Evolutionary conservation across 2,329 filamentous ascomycete species (phyloP).

Genomic region (Verticillium albo-atrum): DNA sequence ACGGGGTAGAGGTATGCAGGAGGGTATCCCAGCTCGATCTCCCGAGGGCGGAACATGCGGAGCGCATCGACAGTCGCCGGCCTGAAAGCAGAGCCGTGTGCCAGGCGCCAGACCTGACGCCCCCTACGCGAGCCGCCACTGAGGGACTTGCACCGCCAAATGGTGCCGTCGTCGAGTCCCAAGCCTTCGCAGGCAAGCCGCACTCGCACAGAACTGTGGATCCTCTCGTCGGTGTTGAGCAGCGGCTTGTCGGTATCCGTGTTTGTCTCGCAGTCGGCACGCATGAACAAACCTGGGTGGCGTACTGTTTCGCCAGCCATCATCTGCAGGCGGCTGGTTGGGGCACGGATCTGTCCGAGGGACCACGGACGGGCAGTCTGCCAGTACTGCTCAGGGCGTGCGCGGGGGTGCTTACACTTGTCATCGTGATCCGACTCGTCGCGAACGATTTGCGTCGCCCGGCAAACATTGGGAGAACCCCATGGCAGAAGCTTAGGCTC

Average conservation of each 20-base stretch:
- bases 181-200: constrained; percentile 23
- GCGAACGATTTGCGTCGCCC: not conserved
- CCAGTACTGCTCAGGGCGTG: constrained; percentile 17
- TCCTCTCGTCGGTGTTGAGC: constrained; percentile 24
- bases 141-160: constrained; percentile 14
- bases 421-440: constrained; percentile 1
- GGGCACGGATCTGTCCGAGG: constrained; percentile 14
- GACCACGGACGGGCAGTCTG: constrained; percentile 11
- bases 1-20: constrained; percentile 17
- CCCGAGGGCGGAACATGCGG: constrained; percentile 4
- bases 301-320: constrained; percentile 21
- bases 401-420: constrained; percentile 17
- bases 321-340: constrained; percentile 13
- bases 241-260: constrained; percentile 27
- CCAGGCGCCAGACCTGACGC: constrained; percentile 18
- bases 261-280: constrained; percentile 32
- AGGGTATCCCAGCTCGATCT: constrained; percentile 15
- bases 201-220: constrained; percentile 25
- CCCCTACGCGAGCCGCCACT: constrained; percentile 11
- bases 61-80: constrained; percentile 3
- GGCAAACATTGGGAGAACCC: not conserved
- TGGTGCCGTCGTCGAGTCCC: constrained; percentile 21
- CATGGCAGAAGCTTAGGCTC: not conserved
- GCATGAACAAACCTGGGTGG: constrained; percentile 28
- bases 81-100: not conserved